These are phyloP conservation scores for Mycosphaerella arachidis DNA, from an alignment of 2,329 filamentous ascomycete genomes.

Conservation along the genomic window DNA sequence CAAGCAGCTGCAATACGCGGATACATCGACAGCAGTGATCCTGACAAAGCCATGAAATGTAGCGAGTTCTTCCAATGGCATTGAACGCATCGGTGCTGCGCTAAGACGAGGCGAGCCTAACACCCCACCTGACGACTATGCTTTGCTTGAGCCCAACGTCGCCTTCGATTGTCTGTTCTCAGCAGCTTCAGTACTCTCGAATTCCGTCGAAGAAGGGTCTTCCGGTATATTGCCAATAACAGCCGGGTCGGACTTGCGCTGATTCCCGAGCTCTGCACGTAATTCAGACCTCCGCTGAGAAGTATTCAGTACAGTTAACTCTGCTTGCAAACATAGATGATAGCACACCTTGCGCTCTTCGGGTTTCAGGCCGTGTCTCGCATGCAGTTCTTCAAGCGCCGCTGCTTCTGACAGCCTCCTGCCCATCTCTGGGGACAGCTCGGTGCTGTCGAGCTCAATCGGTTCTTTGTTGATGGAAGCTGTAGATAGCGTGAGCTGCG, in stretches of 20 bases:
- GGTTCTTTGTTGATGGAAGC: slow-evolving; percentile 42
- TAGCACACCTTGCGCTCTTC: slow-evolving; percentile 25
- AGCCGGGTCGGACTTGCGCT: slow-evolving; percentile 39
- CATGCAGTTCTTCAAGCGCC: slow-evolving; percentile 15
- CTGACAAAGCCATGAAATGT: neutral
- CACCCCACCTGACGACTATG: neutral
- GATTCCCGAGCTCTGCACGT: slow-evolving; percentile 35
- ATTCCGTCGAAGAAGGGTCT: slow-evolving; percentile 42
- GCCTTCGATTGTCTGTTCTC: neutral
- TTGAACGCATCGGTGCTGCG: neutral
- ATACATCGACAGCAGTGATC: neutral
- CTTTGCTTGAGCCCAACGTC: neutral
- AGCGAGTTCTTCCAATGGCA: neutral
- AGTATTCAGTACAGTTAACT: neutral
- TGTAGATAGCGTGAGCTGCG: slow-evolving; percentile 35
- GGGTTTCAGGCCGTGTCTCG: slow-evolving; percentile 12
- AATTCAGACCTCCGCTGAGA: neutral
- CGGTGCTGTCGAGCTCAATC: slow-evolving; percentile 42
- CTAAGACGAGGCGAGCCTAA: neutral
- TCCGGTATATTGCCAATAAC: slow-evolving; percentile 45
- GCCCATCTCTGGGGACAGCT: slow-evolving; percentile 25
- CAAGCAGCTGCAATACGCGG: neutral
- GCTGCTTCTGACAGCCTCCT: slow-evolving; percentile 18
- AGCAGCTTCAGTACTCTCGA: slow-evolving; percentile 31
- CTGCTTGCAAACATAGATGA: neutral